Percentiles rank a stretch among this genome's conserved stretches.
phyloP scores from a whole-genome alignment of 2,329 filamentous ascomycete species.

The Trichothecium roseum region DNA sequence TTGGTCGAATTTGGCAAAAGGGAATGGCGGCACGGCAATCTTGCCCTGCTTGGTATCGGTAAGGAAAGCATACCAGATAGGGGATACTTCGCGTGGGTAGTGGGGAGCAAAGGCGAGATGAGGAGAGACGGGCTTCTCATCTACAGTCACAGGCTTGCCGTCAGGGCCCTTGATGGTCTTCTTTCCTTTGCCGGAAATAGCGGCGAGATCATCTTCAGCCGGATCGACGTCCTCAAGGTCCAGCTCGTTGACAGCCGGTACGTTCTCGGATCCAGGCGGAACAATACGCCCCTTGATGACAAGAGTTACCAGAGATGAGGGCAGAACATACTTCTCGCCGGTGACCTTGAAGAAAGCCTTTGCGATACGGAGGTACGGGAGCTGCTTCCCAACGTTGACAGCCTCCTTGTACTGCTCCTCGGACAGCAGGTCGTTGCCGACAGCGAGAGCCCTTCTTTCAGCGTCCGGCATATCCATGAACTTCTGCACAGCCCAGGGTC shows the following conservation, averaged over 20 bases:
- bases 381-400: conserved; percentile 67
- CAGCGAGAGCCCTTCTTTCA: conserved; percentile 59
- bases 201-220: conserved; percentile 84
- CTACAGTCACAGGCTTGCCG: conserved; percentile 44
- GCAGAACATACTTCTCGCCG: conserved; percentile 81
- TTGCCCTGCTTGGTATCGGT: conserved; percentile 90
- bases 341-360: conserved; percentile 98
- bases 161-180: conserved; percentile 52
- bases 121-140: conserved; percentile 59
- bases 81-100: conserved; percentile 79
- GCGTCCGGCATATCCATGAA: conserved; percentile 79
- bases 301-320: conserved; percentile 83
- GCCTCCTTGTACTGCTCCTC: conserved; percentile 68
- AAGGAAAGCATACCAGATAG: conserved; percentile 89
- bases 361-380: conserved; percentile 75
- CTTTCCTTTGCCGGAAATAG: conserved; percentile 62
- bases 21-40: conserved; percentile 92
- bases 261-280: conserved; percentile 67
- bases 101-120: conserved; percentile 87
- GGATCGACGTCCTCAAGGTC: conserved; percentile 89
- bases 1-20: conserved; percentile 88
- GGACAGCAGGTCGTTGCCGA: conserved; percentile 60
- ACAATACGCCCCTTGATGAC: conserved; percentile 93
- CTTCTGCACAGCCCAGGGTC: conserved; percentile 69
- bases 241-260: conserved; percentile 64